Base-by-base conservation (phyloP, 108 stramenopile genomes). In the Conticribra guillardii region DNA sequence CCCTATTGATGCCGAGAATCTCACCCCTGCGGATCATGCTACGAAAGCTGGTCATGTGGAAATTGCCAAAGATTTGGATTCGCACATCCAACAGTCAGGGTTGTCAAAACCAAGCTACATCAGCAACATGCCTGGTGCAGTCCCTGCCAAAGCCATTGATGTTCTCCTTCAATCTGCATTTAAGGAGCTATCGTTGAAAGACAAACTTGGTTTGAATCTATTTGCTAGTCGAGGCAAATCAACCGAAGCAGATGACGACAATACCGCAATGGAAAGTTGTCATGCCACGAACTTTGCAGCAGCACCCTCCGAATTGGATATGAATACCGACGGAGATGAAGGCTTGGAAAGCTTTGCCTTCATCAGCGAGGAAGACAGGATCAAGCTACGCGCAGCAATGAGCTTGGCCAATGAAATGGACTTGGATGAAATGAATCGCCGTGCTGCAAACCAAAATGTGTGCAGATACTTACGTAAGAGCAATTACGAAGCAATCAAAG, bases 191-290 rank as follows among this genome's bases (percentile, higher is more conserved):
- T 22, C 41, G 41, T 29, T 62, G 18, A 62, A 62, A 22, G 61
- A 62, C 21, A 62, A 62, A 29, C 45, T 62, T 2, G 45, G 61
- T 16, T 47, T 62, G 45, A 62, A 62, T 23, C 45, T 62, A 3
- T 62, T 62, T 45, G 61, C 30, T 3, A 19, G 5, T 15, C 37
- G 45, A 22, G 37, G 15, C 37, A 62, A 62, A 45, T 19, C 41
- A 23, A n/a, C n/a, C n/a, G n/a, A n/a, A n/a, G 61, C 26, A 15
- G 37, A 41, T 41, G 37, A 41, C 11, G 37, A 11, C 37, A 41
- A 41, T 11, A 11, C 11, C 11, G 8, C 5, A 41, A 9, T 11
- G 11, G 37, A 41, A 41, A 41, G 37, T 41, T 17, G 2, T n/a
- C 14, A 11, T 46, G 61, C 11, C 23, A 17, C 30, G 3, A 22